These are phyloP conservation scores for Blastobotrys aristatus DNA, from an alignment of 1,139 yeast species.

Conservation along the genomic window DNA sequence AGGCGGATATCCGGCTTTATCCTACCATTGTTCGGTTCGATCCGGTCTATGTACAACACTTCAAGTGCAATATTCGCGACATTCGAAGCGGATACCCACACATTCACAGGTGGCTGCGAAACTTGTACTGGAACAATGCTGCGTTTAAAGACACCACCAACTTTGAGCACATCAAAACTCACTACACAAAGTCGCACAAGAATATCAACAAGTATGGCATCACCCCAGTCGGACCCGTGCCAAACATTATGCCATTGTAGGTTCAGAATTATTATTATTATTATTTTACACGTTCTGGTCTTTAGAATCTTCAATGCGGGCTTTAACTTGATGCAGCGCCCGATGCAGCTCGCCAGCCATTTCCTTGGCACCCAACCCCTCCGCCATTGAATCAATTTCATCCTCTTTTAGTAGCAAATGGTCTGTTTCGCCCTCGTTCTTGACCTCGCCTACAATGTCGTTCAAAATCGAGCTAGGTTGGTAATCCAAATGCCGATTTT, in stretches of 20 bases:
- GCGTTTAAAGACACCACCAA: slow-evolving; percentile 76
- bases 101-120: slow-evolving; percentile 72
- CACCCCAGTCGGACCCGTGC: slow-evolving; percentile 87
- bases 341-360: slow-evolving; percentile 27
- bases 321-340: slow-evolving; percentile 27
- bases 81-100: slow-evolving; percentile 77
- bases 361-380: slow-evolving; percentile 24
- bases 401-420: slow-evolving; percentile 21
- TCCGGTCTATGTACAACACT: slow-evolving; percentile 88
- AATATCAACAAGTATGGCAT: slow-evolving; percentile 77
- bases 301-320: neutral
- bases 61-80: slow-evolving; percentile 83
- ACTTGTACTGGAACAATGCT: slow-evolving; percentile 78
- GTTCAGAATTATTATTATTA: slow-evolving; percentile 5
- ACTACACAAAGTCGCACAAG: slow-evolving; percentile 76
- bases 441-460: slow-evolving; percentile 15
- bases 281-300: neutral
- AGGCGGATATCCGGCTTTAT: slow-evolving; percentile 82
- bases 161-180: slow-evolving; percentile 84
- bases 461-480: slow-evolving; percentile 21
- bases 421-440: slow-evolving; percentile 13
- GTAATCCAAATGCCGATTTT: slow-evolving; percentile 26
- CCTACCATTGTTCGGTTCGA: slow-evolving; percentile 85
- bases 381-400: slow-evolving; percentile 24
- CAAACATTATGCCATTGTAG: slow-evolving; percentile 46